Evolutionary conservation across 768 basidiomycete genomes (phyloP).

Genomic region (Leucocoprinus birnbaumii): DNA sequence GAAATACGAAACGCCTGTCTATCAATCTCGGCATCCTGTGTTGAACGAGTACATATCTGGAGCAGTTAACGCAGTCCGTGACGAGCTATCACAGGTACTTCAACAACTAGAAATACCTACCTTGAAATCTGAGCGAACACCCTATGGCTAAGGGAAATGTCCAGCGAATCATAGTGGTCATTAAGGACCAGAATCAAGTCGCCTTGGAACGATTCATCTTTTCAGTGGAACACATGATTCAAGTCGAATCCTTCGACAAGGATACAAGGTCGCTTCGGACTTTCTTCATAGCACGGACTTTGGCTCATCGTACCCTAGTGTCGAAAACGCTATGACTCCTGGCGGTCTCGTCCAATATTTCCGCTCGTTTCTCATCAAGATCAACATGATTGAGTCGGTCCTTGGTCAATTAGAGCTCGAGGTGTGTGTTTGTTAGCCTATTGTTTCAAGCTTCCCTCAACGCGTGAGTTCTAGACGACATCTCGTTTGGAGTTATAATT

Average conservation of each 20-base stretch:
- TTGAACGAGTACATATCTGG: slow-evolving; percentile 90
- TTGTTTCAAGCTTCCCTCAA: background rate
- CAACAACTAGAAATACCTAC: background rate
- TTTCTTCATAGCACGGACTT: slow-evolving; percentile 1
- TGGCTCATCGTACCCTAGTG: slow-evolving; percentile 34
- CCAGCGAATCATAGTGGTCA: slow-evolving; percentile 77
- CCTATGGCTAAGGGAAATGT: slow-evolving; percentile 58
- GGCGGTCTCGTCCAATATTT: slow-evolving; percentile 70
- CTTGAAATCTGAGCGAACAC: background rate
- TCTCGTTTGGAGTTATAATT: slow-evolving; percentile 79
- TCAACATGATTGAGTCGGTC: slow-evolving; percentile 74
- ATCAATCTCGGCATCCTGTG: slow-evolving; percentile 88
- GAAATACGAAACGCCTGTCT: slow-evolving; percentile 90
- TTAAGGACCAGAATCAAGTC: slow-evolving; percentile 78
- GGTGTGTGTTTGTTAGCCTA: slow-evolving; percentile 29
- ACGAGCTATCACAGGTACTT: slow-evolving; percentile 68
- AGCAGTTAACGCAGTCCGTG: slow-evolving; percentile 75
- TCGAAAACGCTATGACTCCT: slow-evolving; percentile 67
- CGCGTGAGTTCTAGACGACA: slow-evolving; percentile 44
- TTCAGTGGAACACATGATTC: slow-evolving; percentile 78
- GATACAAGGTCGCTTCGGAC: slow-evolving; percentile 51
- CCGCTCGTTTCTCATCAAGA: slow-evolving; percentile 78
- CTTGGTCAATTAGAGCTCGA: slow-evolving; percentile 54
- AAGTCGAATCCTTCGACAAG: slow-evolving; percentile 67
- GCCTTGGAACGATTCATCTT: slow-evolving; percentile 91